Base-by-base conservation (phyloP, 2,329 filamentous ascomycete species). In the Phialophora expanda region DNA sequence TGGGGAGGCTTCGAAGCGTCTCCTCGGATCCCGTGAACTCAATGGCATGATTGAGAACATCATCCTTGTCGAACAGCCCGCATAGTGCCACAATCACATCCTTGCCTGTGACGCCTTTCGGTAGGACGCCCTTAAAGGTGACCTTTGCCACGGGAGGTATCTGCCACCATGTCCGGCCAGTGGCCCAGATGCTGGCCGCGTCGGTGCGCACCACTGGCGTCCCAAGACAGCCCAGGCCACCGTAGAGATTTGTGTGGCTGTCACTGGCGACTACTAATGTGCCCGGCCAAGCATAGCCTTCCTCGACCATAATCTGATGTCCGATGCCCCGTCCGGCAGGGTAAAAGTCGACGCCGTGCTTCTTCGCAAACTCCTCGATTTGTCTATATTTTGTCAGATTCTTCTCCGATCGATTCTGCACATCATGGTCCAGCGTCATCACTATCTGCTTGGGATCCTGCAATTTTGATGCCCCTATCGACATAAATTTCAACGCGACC, bases 81-180 rank as follows among this genome's bases (percentile, higher is more conserved):
- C 92, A 96, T 0, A 98, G 84, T 0, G 92, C 91, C 28, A 97
- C 86, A 70, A 98, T 98, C 12, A 97, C 90, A 76, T 98, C 95
- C 78, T 99, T 98, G 32, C 93, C 94, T 0, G 90, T 92, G 0
- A 97, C 93, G 11, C 93, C 93, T 0, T 82, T 80, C 0, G 92
- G 93, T 6, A 97, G 80, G 0, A 86, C 78, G 6, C 93, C 93
- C 0, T 85, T 91, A 11, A 98, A 83, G 0, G 86, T 93, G 26
- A 97, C 86, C 78, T 90, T 89, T 0, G 90, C 91, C 30, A 96
- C 86, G 0, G 92, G 92, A 0, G 94, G 94, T 26, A 95, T 85
- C 79, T 96, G 91, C 87, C 88, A 96, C 93, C 93, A 97, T 0
- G 90, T 97, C 70, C 84, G 82, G 3, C 88, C 87, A 0, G 92